Percentiles rank a stretch among this genome's conserved stretches.
These are phyloP conservation scores for Nigrospora osmanthi DNA, from an alignment of 2,329 filamentous ascomycete genomes.

Conservation along the genomic window DNA sequence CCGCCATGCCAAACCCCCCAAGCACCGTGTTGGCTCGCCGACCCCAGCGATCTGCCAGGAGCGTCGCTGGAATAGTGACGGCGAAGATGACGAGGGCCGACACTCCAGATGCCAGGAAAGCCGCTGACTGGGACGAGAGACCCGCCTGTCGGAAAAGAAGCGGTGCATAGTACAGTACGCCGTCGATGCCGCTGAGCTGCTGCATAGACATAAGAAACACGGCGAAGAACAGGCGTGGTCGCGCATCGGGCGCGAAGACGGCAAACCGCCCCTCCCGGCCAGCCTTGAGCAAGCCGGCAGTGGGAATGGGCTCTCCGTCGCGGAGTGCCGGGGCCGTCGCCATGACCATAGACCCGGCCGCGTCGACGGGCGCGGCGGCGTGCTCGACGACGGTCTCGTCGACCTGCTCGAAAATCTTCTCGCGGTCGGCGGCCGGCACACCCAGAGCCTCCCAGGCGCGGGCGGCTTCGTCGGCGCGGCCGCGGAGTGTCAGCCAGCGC, in stretches of 20 bases:
- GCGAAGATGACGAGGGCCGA: constrained; percentile 49
- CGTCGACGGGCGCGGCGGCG: background rate
- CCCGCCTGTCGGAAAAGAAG: constrained; percentile 7
- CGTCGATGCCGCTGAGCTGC: constrained; percentile 9
- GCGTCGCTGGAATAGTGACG: constrained; percentile 38
- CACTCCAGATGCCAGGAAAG: constrained; percentile 41
- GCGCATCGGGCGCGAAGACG: constrained; percentile 1
- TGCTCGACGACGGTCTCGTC: background rate
- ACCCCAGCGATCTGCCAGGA: constrained; percentile 48
- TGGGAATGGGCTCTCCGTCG: background rate
- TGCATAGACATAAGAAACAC: constrained; percentile 8
- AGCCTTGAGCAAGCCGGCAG: background rate
- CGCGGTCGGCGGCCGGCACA: constrained; percentile 3
- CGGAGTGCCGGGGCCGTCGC: background rate
- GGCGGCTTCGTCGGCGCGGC: background rate
- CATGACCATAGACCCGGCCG: background rate
- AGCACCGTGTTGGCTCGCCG: constrained; percentile 43
- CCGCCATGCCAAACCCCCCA: constrained; percentile 40
- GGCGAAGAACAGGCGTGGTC: constrained; percentile 2
- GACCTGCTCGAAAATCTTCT: constrained; percentile 4
- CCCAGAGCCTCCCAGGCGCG: constrained; percentile 4
- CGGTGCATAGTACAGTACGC: constrained; percentile 8
- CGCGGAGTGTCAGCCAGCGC: constrained; percentile 5
- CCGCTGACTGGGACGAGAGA: constrained; percentile 1
- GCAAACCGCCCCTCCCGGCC: background rate